Conservation (phyloP, 306 rosid species). For the apple (Malus domestica) region DNA sequence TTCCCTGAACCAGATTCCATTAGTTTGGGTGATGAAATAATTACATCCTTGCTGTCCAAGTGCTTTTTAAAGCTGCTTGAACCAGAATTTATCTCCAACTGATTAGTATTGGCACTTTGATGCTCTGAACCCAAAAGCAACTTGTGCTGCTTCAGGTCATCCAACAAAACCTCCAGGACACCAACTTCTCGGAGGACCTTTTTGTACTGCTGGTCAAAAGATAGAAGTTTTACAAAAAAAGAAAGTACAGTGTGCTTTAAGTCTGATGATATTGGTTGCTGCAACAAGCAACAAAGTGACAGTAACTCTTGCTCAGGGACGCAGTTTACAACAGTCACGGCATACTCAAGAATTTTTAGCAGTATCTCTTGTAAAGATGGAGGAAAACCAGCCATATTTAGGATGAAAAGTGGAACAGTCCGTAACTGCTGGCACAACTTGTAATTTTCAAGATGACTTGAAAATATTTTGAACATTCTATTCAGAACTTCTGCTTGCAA, state of each 20-base stretch:
- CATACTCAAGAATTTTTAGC: slow-evolving; percentile 98
- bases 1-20: slow-evolving; percentile 75
- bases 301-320: slow-evolving; percentile 99
- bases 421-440: slow-evolving; percentile 90
- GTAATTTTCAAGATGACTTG: slow-evolving; percentile 92
- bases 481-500: slow-evolving; percentile 95
- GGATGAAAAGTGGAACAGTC: slow-evolving; percentile 90
- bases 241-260: slow-evolving; percentile 86
- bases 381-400: slow-evolving; percentile 92
- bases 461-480: slow-evolving; percentile 90
- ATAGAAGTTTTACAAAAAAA: slow-evolving; percentile 87
- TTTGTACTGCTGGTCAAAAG: slow-evolving; percentile 96
- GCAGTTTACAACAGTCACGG: slow-evolving; percentile 95
- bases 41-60: slow-evolving; percentile 65
- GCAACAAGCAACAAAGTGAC: slow-evolving; percentile 95
- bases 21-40: slow-evolving; percentile 79
- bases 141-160: slow-evolving; percentile 85
- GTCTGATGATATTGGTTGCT: slow-evolving; percentile 86
- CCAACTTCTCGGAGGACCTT: slow-evolving; percentile 99
- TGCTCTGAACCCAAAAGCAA: slow-evolving; percentile 60
- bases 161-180: slow-evolving; percentile 87
- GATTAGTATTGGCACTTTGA: slow-evolving; percentile 35
- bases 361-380: slow-evolving; percentile 79
- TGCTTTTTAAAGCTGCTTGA: slow-evolving; percentile 70
- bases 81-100: slow-evolving; percentile 56